Evolutionary conservation across 2,329 filamentous ascomycete species (phyloP), one percentile per base, ranked within the genome.

Genomic region (Clonostachys chloroleuca): DNA sequence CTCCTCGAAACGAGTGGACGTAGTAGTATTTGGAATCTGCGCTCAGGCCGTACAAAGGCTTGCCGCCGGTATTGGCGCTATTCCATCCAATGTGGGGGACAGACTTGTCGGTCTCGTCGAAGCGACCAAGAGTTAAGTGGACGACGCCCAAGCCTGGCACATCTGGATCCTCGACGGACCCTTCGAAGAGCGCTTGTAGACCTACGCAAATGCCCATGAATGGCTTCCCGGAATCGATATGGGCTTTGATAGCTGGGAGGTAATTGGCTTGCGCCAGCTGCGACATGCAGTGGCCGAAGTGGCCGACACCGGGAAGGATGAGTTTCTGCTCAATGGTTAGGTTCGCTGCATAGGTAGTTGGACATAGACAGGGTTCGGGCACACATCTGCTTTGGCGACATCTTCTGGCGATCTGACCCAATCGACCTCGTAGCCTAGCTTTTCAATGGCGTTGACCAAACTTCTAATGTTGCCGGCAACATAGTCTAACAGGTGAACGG

Each of bases 61-160:
- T 67, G 50, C 65, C 71, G 50, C 58, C 70, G 2, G 85, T 83
- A 57, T 84, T 85, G 41, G 95, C 94, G 56, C 85, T 91, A 69
- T 99, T 99, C 94, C 94, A 99, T 47, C 94, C 94, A 65, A 99
- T 99, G 70, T 99, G 95, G 37, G 94, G 94, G n/a, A 99, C 95
- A 36, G 91, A 85, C 71, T 97, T 97, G 58, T 80, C 73, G 34
- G 68, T 65, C 63, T 89, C 83, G 62, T 89, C 74, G 70, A 99
- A 99, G 51, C 85, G 84, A 61, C 81, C 76, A 53, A 99, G 78
- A 12, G 70, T 73, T 37, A 80, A 81, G 41, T 85, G 83, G 51
- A 97, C 83, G 30, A 95, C 42, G 6, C 86, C 87, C 43, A 99
- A 73, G 2, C 94, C 94, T 3, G 83, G 69, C 13, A 89, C 83